phyloP scores from a whole-genome alignment of 192 early-diverging fungal species.

The Haplosporangium gracile region DNA sequence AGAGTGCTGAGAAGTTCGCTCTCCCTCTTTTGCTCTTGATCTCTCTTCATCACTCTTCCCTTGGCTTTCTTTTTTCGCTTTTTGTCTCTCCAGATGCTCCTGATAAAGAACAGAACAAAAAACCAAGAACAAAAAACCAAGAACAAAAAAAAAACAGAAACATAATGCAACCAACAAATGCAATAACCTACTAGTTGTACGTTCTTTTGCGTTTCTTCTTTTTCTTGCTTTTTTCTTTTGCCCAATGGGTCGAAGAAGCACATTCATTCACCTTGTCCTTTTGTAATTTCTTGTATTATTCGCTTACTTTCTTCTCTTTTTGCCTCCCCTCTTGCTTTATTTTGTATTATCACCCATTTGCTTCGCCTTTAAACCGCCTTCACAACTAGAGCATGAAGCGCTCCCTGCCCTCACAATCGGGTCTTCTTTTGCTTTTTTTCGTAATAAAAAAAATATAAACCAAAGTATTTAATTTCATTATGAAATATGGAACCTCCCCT shows the following conservation, averaged over 20 bases:
- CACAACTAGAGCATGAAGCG: slow-evolving; percentile 13
- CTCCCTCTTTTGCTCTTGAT: slow-evolving; percentile 10
- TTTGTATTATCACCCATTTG: slow-evolving; percentile 8
- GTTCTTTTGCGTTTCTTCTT: not conserved
- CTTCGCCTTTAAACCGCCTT: slow-evolving; percentile 7
- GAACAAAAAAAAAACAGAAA: not conserved
- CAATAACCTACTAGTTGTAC: not conserved
- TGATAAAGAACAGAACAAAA: slow-evolving; percentile 1
- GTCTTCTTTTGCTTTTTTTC: not conserved
- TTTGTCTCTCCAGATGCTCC: slow-evolving; percentile 2
- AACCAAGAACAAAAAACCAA: not conserved
- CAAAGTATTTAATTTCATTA: not conserved
- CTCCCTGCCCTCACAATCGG: not conserved
- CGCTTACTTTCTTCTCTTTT: not conserved
- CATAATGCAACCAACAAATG: not conserved
- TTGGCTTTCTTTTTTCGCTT: slow-evolving; percentile 35
- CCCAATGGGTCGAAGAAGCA: not conserved
- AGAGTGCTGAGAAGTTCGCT: not conserved
- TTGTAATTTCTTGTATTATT: slow-evolving; percentile 10
- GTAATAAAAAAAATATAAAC: not conserved
- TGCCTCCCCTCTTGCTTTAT: slow-evolving; percentile 5
- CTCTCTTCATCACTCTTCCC: not conserved
- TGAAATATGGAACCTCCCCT: not conserved
- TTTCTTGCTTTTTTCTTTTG: slow-evolving; percentile 13
- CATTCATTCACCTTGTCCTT: not conserved